phyloP scores from a whole-genome alignment of 2,329 filamentous ascomycete genomes.

The Ascosphaera aggregata region DNA sequence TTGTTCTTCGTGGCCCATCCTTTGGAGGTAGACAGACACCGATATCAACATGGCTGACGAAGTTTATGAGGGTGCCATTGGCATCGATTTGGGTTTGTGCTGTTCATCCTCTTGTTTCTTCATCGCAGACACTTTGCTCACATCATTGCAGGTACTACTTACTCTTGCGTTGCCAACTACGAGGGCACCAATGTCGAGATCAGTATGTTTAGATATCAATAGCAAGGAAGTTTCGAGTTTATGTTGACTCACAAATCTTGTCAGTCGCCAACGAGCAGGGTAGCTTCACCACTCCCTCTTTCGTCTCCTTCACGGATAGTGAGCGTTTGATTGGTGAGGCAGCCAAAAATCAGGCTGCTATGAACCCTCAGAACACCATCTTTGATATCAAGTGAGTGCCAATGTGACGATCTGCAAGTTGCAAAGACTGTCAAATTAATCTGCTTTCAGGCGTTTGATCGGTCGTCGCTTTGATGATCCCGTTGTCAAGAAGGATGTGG shows the following conservation, averaged over 20 bases:
- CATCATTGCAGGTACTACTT: constrained; percentile 59
- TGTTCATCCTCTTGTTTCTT: no score
- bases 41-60: constrained; percentile 92
- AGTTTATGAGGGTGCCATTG: constrained; percentile 98
- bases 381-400: constrained; percentile 59
- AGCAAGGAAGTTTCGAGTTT: no score
- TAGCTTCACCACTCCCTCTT: constrained; percentile 80
- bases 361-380: constrained; percentile 95
- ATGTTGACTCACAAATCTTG: no score
- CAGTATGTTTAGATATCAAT: constrained; percentile 38
- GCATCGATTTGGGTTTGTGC: constrained; percentile 90
- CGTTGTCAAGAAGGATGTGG: constrained; percentile 90
- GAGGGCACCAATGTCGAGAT: constrained; percentile 99
- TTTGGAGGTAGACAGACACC: no score
- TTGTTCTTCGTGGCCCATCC: not conserved
- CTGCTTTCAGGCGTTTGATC: constrained; percentile 43
- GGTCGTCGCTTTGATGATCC: constrained; percentile 86
- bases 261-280: constrained; percentile 95
- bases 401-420: not conserved
- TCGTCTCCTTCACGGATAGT: constrained; percentile 87
- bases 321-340: constrained; percentile 93
- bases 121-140: no score
- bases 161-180: constrained; percentile 99
- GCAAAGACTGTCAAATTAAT: not conserved
- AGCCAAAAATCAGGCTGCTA: constrained; percentile 92